These are phyloP conservation scores for Nadsonia commutata DNA, from an alignment of 1,139 yeast genomes.

Conservation along the genomic window DNA sequence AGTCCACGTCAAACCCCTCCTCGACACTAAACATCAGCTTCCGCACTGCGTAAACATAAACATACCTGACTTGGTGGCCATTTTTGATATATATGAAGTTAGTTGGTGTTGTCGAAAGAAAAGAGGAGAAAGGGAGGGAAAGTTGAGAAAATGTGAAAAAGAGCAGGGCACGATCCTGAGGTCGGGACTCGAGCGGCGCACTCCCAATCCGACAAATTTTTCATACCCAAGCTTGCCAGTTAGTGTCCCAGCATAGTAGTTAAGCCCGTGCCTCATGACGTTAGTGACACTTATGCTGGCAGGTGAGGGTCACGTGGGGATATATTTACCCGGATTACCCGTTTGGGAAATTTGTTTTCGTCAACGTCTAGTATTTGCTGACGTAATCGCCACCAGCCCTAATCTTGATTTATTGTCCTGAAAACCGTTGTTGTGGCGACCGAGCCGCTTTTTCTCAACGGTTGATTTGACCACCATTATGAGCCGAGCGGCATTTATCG, in stretches of 20 bases:
- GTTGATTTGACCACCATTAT: too few species aligned
- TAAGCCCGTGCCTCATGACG: background rate
- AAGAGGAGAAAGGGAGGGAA: conserved; percentile 3
- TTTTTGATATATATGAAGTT: conserved; percentile 5
- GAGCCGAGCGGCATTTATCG: too few species aligned
- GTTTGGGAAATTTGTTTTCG: background rate
- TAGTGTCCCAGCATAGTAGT: too few species aligned
- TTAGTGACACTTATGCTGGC: background rate
- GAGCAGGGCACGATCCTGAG: background rate
- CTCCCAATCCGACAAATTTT: background rate
- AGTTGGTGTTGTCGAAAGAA: conserved; percentile 5
- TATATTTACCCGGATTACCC: background rate
- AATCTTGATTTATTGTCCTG: too few species aligned
- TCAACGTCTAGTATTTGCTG: too few species aligned
- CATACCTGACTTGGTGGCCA: conserved; percentile 8
- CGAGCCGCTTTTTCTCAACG: too few species aligned
- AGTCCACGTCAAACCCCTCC: too few species aligned
- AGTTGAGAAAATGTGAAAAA: background rate
- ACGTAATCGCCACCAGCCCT: too few species aligned
- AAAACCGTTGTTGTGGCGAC: too few species aligned
- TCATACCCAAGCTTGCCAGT: background rate
- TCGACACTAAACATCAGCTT: too few species aligned
- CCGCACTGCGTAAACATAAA: background rate
- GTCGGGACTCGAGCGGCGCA: background rate
- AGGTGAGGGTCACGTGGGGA: background rate